Conservation (phyloP, 345 rosid genomes). For the Brassica cretica region DNA sequence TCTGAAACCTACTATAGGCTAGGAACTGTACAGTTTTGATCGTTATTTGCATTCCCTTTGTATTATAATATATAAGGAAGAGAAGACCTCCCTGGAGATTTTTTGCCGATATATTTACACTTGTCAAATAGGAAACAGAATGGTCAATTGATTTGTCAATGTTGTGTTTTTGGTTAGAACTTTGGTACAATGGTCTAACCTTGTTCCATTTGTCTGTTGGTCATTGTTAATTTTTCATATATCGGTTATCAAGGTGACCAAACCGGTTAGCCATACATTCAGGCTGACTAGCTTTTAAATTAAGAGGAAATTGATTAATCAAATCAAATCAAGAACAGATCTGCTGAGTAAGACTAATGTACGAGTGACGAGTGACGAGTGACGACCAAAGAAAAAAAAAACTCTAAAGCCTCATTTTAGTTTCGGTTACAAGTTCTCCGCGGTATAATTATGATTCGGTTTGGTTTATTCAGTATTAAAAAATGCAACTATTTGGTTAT, state of each 20-base stretch:
- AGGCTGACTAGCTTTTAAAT: background rate
- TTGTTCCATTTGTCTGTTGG: background rate
- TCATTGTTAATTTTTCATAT: background rate
- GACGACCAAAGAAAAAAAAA: background rate
- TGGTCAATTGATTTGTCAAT: background rate
- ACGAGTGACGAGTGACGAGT: background rate
- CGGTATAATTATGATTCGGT: background rate
- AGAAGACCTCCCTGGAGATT: background rate
- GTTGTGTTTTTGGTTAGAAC: background rate
- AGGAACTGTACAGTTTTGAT: conserved; percentile 10
- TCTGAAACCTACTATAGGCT: background rate
- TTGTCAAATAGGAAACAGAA: conserved; percentile 1
- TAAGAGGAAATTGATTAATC: background rate
- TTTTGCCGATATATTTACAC: background rate
- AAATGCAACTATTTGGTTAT: background rate
- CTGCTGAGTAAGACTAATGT: background rate
- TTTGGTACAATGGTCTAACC: background rate
- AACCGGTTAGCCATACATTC: background rate
- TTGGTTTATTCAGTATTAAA: background rate
- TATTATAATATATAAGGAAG: background rate
- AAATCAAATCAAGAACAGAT: background rate
- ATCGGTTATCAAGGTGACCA: conserved; percentile 6
- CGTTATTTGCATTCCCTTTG: background rate
- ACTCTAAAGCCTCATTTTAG: background rate
- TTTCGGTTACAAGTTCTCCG: background rate